Evolutionary conservation across 1,139 yeast genomes (phyloP), one percentile per base, ranked within the genome.

Genomic region (Pichia sp.): DNA sequence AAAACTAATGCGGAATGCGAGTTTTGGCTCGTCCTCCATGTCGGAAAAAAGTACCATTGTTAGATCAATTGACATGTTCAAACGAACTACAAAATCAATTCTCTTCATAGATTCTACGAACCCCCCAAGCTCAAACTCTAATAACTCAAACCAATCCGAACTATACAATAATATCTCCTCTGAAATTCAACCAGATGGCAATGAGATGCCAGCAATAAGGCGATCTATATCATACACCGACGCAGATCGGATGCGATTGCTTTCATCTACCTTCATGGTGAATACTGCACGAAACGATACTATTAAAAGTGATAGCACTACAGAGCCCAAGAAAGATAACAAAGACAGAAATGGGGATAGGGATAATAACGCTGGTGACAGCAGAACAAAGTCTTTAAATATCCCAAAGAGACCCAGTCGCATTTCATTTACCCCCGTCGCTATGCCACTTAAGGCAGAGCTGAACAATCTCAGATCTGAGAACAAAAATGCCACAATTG

Each of bases 61-160:
- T 8, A 38, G 44, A 35, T 50, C 55, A 5, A 25, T 50, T 4
- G 30, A 39, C 20, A 46, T 40, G 7, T 32, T 53, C 17, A 48
- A 44, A 26, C 38, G 38, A 21, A 46, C 48, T 7, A 49, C 55
- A 3, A 51, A 42, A 26, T 50, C 54, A 3, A 35, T 52, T 5
- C 23, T 53, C n/a, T 40, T 49, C 20, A 27, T 44, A n/a, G 56
- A 53, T 7, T 32, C 47, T 5, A 32, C 29, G 11, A 27, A 31
- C 16, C 19, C 35, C 7, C 16, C 11, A 1, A 22, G 33, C 2
- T 33, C 29, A 31, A 5, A 13, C 6, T 34, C 40, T 4, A 20
- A 16, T 6, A 12, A 8, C 7, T 13, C 17, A 11, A 10, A 6
- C 9, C 13, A 23, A 3, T 14, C 14, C 8, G 24, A 30, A 6